Conservation (phyloP, 2,329 filamentous ascomycete species). For the Ustilaginoidea virens region DNA sequence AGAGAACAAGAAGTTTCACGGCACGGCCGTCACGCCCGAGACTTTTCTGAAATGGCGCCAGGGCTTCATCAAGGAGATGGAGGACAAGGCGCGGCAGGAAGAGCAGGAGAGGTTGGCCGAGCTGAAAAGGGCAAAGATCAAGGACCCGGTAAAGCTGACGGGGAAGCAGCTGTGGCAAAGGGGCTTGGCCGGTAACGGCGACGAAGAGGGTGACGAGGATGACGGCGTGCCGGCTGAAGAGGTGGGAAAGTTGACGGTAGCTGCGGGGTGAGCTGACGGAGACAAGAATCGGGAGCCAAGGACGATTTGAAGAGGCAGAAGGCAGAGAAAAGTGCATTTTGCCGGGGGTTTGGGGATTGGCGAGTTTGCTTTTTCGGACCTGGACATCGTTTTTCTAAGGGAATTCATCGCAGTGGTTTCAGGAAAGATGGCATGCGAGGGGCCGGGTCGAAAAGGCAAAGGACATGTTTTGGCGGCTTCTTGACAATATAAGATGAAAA, state of each 20-base stretch:
- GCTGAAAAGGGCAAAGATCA: slow-evolving; percentile 61
- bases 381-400: too few relatives aligned
- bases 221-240: slow-evolving; percentile 41
- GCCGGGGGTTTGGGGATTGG: slow-evolving; percentile 5
- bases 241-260: slow-evolving; percentile 58
- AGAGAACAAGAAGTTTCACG: slow-evolving; percentile 95
- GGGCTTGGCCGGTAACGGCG: slow-evolving; percentile 51
- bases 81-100: slow-evolving; percentile 49
- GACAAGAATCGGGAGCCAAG: too few relatives aligned
- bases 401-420: too few relatives aligned
- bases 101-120: slow-evolving; percentile 72
- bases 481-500: too few relatives aligned
- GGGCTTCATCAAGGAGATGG: slow-evolving; percentile 65
- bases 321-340: slow-evolving; percentile 6
- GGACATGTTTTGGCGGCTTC: too few relatives aligned
- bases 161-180: slow-evolving; percentile 68
- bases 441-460: too few relatives aligned
- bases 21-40: slow-evolving; percentile 74
- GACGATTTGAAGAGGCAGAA: slow-evolving; percentile 9
- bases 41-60: slow-evolving; percentile 73
- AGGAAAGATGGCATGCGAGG: too few relatives aligned
- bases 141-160: slow-evolving; percentile 57
- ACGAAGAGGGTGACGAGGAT: slow-evolving; percentile 52
- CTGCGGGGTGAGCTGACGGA: slow-evolving; percentile 20
- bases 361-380: too few relatives aligned